A percentile compares a stretch with the other conserved stretches of the same genome.
Conservation (phyloP, 2,329 filamentous ascomycete species). For the Clarireedia hainanense region DNA sequence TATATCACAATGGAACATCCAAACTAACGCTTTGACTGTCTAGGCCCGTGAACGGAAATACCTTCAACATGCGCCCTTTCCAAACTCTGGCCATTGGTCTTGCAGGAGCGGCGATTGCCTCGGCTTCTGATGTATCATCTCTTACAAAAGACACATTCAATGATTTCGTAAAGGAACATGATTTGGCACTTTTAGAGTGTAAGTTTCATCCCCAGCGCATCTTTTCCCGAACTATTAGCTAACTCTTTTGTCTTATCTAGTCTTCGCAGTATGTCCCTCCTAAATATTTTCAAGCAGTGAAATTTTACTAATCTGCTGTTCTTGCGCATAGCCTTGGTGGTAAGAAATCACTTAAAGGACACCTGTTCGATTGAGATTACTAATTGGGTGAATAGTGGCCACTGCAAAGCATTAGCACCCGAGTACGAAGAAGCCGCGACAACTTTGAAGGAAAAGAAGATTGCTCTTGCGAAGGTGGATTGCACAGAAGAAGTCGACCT, state of each 20-base stretch:
- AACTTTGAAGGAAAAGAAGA: slow-evolving; percentile 78
- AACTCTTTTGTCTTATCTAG: slow-evolving; percentile 34
- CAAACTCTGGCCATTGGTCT: slow-evolving; percentile 26
- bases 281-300: slow-evolving; percentile 10
- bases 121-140: slow-evolving; percentile 74
- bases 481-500: slow-evolving; percentile 92
- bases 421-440: slow-evolving; percentile 86
- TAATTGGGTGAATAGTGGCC: slow-evolving; percentile 43
- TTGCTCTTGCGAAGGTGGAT: slow-evolving; percentile 80
- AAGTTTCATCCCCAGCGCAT: slow-evolving; percentile 33
- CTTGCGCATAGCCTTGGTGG: slow-evolving; percentile 30
- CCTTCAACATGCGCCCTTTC: slow-evolving; percentile 27
- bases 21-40: slow-evolving; percentile 11
- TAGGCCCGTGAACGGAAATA: slow-evolving; percentile 8
- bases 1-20: neutral
- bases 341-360: slow-evolving; percentile 18
- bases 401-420: slow-evolving; percentile 96
- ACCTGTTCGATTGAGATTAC: slow-evolving; percentile 21
- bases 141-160: slow-evolving; percentile 83
- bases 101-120: slow-evolving; percentile 43
- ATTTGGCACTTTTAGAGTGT: slow-evolving; percentile 93
- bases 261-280: slow-evolving; percentile 87
- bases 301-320: slow-evolving; percentile 21
- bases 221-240: slow-evolving; percentile 11
- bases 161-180: slow-evolving; percentile 75